These are phyloP conservation scores for Hansenula lynferdii DNA, from an alignment of 1,139 yeast genomes.

Conservation along the genomic window DNA sequence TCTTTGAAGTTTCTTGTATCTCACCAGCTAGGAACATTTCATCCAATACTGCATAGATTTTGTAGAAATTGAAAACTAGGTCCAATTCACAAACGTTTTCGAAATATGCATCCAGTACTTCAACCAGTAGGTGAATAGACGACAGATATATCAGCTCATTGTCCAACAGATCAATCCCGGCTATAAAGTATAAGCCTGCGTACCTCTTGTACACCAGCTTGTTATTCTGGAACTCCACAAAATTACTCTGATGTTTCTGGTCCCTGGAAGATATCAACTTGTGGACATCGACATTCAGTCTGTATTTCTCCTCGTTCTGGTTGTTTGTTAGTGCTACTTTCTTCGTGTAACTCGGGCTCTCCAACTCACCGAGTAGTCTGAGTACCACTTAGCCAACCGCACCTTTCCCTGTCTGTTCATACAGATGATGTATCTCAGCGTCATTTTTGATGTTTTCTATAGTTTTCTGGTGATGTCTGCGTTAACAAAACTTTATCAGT, in stretches of 20 bases:
- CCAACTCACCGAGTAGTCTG: slow-evolving; percentile 25
- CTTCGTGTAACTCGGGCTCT: neutral
- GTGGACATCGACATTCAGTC: slow-evolving; percentile 64
- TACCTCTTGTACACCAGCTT: slow-evolving; percentile 85
- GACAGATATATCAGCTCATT: slow-evolving; percentile 81
- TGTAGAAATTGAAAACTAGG: slow-evolving; percentile 75
- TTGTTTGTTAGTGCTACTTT: slow-evolving; percentile 7
- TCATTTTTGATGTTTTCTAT: no score
- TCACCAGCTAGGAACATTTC: slow-evolving; percentile 80
- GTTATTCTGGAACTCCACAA: slow-evolving; percentile 65
- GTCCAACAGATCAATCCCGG: slow-evolving; percentile 71
- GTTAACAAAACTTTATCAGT: no score
- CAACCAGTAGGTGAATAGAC: slow-evolving; percentile 84
- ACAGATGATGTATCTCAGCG: slow-evolving; percentile 72
- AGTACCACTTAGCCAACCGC: slow-evolving; percentile 77
- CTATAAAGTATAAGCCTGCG: slow-evolving; percentile 86
- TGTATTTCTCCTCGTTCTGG: slow-evolving; percentile 47
- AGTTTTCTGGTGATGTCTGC: no score
- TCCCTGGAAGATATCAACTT: slow-evolving; percentile 78
- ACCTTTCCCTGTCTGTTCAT: slow-evolving; percentile 94
- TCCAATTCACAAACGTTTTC: slow-evolving; percentile 94
- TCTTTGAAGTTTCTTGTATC: slow-evolving; percentile 66
- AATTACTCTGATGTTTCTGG: slow-evolving; percentile 76
- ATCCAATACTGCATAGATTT: slow-evolving; percentile 65
- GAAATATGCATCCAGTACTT: slow-evolving; percentile 80